phyloP scores from a whole-genome alignment of 78 protist genomes.

The Dictyostelium capitatum region DNA sequence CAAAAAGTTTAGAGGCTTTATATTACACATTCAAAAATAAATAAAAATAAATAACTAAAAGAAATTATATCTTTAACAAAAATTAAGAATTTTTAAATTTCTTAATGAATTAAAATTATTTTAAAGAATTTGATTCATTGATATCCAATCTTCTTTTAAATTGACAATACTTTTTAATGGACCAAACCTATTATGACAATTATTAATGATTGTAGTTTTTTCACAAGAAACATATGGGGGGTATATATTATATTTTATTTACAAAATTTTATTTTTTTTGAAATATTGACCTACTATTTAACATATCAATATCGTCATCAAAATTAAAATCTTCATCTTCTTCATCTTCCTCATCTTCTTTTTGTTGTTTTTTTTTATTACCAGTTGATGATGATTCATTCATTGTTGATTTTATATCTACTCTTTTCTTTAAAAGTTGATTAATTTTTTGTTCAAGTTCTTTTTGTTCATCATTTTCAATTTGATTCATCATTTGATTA shows the following conservation, averaged over 20 bases:
- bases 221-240: too few species aligned
- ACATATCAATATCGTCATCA: background rate
- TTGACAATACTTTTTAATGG: too few species aligned
- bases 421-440: background rate
- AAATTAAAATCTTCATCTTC: constrained; percentile 11
- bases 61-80: too few species aligned
- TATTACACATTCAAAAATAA: too few species aligned
- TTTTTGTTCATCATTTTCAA: background rate
- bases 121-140: too few species aligned
- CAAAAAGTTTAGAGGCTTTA: too few species aligned
- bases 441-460: background rate
- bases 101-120: too few species aligned
- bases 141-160: too few species aligned
- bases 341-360: background rate
- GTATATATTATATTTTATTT: background rate
- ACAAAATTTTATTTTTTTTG: constrained; percentile 4
- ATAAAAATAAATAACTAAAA: too few species aligned
- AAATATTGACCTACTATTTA: background rate
- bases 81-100: too few species aligned
- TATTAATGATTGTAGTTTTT: too few species aligned
- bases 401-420: background rate
- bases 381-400: background rate
- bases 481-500: background rate
- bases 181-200: too few species aligned
- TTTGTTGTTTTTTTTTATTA: background rate